Conservation (phyloP, 768 basidiomycete species). For the Lactarius tabidus region DNA sequence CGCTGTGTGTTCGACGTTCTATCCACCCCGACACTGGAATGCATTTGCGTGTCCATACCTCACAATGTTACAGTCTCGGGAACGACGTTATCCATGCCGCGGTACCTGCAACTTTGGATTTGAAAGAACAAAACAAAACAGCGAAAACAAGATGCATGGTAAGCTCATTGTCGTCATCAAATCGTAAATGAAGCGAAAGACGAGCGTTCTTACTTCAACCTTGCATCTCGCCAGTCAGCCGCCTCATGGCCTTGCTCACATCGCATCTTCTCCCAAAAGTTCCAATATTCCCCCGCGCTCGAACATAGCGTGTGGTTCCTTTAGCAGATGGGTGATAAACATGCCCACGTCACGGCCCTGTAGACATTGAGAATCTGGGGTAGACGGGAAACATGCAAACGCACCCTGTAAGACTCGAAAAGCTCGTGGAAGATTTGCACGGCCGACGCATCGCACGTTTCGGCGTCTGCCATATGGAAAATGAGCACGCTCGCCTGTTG, state of each 20-base stretch:
- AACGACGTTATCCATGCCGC: too few species aligned
- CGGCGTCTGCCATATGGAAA: constrained; percentile 92
- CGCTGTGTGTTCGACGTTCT: too few species aligned
- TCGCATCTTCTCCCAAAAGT: constrained; percentile 42
- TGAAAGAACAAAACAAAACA: too few species aligned
- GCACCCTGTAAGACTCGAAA: constrained; percentile 70
- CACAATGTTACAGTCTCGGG: too few species aligned
- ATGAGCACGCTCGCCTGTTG: constrained; percentile 73
- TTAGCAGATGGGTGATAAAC: constrained; percentile 45
- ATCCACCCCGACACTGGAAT: too few species aligned
- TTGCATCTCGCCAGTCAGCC: constrained; percentile 30
- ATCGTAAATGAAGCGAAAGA: not conserved
- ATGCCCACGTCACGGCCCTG: constrained; percentile 44
- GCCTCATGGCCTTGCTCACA: constrained; percentile 41
- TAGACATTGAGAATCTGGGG: not conserved
- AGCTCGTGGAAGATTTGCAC: constrained; percentile 81
- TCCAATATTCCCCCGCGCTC: constrained; percentile 42
- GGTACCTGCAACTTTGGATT: too few species aligned
- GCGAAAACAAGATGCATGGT: not conserved
- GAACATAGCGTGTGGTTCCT: constrained; percentile 36
- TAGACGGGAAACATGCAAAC: constrained; percentile 5
- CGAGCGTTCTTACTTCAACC: not conserved
- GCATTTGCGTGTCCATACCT: too few species aligned
- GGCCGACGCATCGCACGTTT: constrained; percentile 89
- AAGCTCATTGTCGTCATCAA: not conserved